Base-by-base conservation (phyloP, 495 filamentous ascomycete species). In the Sporormia fimetaria region DNA sequence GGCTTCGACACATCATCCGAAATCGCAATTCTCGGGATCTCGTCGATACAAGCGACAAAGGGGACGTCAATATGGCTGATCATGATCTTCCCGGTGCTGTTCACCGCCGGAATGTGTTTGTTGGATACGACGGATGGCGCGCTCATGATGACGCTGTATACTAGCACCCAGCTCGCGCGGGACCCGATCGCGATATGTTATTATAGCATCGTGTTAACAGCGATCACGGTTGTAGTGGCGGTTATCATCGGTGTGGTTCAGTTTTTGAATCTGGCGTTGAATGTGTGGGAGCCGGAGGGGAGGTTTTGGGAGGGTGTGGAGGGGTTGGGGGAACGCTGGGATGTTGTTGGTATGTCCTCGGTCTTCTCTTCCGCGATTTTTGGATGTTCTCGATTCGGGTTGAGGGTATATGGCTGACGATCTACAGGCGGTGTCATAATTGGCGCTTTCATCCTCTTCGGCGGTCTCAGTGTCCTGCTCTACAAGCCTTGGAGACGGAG, bases 1-100 rank as follows among this genome's bases (percentile, higher is more conserved):
- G 90, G 90, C 1, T 98, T 98, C 58, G 90, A 98, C 60, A 95
- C 90, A 0, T 92, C 83, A 23, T 88, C 81, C 12, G 90, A 98
- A 60, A 82, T 98, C 54, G 90, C 90, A 0, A 66, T 98, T 2
- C 62, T 98, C 3, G 88, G 90, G 1, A 94, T 95, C 44, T 81
- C 86, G 1, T 82, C 79, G 16, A 75, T 98, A 3, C 76, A 94
- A 57, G 87, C 78, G 1, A 76, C 81, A 2, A 70, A 80, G 54
- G 88, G 88, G 14, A 94, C 84, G 11, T 81, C 75, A 21, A 77
- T 95, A 40, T 98, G 90, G 90, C 67, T 95, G 21, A 95, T 98
- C 49, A 60, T 98, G 21, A 83, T 98, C 33, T 94, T 95, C 39
- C 90, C 90, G 0, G 52, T 84, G 6, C 66, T 98, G 5, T 98